Percentiles rank a stretch among this genome's conserved stretches.
Evolutionary conservation across 371 early-diverging fungal species (phyloP).

Genomic region (Parasitella parasitica): DNA sequence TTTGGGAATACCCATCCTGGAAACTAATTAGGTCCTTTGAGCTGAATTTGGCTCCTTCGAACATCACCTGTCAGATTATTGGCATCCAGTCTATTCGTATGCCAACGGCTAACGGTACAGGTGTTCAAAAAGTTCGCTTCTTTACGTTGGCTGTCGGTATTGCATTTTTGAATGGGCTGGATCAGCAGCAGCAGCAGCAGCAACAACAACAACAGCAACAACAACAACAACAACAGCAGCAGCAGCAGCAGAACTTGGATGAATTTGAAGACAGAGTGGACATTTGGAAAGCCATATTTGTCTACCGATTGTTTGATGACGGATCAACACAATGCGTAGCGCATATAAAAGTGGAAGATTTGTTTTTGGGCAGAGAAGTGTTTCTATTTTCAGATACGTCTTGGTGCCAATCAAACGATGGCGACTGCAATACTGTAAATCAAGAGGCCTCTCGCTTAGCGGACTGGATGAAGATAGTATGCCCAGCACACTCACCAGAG

Average conservation of each 20-base stretch:
- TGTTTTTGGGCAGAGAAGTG: constrained; percentile 28
- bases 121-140: constrained; percentile 14
- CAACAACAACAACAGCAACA: neutral
- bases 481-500: constrained; percentile 1
- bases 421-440: neutral
- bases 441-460: neutral
- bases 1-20: constrained; percentile 41
- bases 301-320: constrained; percentile 30
- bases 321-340: constrained; percentile 29
- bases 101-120: neutral
- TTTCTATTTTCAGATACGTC: constrained; percentile 33
- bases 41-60: constrained; percentile 22
- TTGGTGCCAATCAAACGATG: constrained; percentile 23
- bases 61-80: constrained; percentile 27
- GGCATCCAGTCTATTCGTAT: constrained; percentile 32
- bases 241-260: neutral
- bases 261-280: constrained; percentile 28
- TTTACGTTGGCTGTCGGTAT: constrained; percentile 35
- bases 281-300: constrained; percentile 28
- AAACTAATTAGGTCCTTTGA: constrained; percentile 26
- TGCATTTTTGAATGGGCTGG: constrained; percentile 9
- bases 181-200: neutral
- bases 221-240: neutral
- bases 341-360: constrained; percentile 15
- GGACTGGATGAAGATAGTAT: constrained; percentile 21